These are phyloP conservation scores for Penicillium paradoxum DNA, from an alignment of 495 filamentous ascomycete genomes.

Conservation along the genomic window DNA sequence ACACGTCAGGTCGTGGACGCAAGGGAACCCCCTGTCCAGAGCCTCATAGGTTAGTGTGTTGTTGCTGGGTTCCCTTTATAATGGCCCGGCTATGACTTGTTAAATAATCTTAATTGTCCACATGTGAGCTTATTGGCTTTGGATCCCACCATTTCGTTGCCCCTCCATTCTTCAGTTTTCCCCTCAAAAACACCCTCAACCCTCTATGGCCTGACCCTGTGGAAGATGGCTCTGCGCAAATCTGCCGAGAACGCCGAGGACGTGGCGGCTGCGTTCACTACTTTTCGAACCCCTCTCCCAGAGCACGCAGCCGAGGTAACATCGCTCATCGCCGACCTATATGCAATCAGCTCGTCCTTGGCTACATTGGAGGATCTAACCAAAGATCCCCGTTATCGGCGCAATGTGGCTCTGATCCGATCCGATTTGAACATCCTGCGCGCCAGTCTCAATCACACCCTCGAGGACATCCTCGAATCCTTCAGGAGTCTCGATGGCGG, in stretches of 20 bases:
- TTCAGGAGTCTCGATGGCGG: constrained; percentile 43
- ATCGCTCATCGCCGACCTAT: constrained; percentile 49
- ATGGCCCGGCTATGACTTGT: neutral
- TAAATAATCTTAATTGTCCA: constrained; percentile 10
- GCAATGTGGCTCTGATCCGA: constrained; percentile 31
- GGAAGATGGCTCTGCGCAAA: constrained; percentile 42
- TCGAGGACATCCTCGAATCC: constrained; percentile 48
- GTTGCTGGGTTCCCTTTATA: neutral
- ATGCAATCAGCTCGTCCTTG: constrained; percentile 48
- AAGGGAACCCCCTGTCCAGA: constrained; percentile 16
- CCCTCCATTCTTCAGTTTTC: constrained; percentile 3
- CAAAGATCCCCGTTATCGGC: constrained; percentile 28
- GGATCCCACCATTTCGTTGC: neutral
- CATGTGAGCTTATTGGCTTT: constrained; percentile 9
- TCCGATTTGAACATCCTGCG: constrained; percentile 43
- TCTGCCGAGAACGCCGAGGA: constrained; percentile 50
- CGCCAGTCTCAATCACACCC: constrained; percentile 47
- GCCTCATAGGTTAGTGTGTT: constrained; percentile 25
- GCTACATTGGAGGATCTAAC: constrained; percentile 40
- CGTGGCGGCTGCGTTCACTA: constrained; percentile 47
- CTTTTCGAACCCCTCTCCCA: constrained; percentile 49
- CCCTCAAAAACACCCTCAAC: constrained; percentile 7
- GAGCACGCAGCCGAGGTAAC: constrained; percentile 52
- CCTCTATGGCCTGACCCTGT: constrained; percentile 25
- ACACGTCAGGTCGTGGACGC: constrained; percentile 25